Base-by-base conservation (phyloP, 148 eudicot species). In the Rhododendron henanense region DNA sequence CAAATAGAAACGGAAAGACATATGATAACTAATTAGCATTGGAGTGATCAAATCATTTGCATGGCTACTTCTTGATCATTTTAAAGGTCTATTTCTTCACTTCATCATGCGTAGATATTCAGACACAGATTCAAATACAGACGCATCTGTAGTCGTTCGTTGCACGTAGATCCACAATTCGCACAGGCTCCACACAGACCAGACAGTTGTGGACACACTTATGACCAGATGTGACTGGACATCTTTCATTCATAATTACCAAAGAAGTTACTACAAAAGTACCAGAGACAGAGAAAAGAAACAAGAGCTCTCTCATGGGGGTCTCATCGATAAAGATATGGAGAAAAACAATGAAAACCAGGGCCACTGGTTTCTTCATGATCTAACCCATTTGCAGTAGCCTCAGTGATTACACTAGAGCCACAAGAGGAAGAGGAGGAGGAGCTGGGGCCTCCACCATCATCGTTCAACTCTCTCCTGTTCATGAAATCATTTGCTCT, bases 401-500 rank as follows among this genome's bases (percentile, higher is more conserved):
- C 83, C 41, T 90, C 88, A 82, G 88, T 79, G 55, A 92, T 55
- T 28, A 85, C 84, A 84, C 89, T 91, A 45, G 92, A 91, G 45
- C 88, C 91, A 5, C 92, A 89, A 84, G 86, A 81, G 4, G 89
- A 84, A 45, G 86, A 79, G 69, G 82, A 74, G 9, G 87, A 67
- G 47, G 85, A 61, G 61, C 51, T 67, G 39, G 59, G 85, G 25
- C 28, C 77, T 47, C 18, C 14, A 35, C 31, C 5, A 2, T 53
- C 83, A 9, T 15, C 44, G 19, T 25, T 79, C 39, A 6, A 47
- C 39, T 23, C 41, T 28, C 37, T 50, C 61, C 73, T 10, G 3
- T 4, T 39, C 55, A 7, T 3, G 18, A 21, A 35, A 55, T 37
- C 84, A 8, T 81, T 1, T 6, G 6, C 76, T 16, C 33, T 50